Conservation (phyloP, 140 eudicot species). For the Oenanthe javanica region DNA sequence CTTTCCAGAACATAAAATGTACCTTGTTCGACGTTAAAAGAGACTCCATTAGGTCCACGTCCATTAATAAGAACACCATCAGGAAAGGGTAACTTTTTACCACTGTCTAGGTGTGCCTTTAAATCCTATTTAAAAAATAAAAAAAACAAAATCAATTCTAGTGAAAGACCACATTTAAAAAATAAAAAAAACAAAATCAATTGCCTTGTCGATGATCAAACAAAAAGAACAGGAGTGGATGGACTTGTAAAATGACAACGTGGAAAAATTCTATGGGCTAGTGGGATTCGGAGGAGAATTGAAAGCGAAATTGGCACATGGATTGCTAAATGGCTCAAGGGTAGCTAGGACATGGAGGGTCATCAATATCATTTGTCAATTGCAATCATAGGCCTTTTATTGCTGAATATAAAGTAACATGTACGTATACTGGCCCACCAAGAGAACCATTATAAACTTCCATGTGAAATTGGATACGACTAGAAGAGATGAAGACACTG, state of each 20-base stretch:
- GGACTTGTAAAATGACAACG: neutral
- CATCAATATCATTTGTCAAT: neutral
- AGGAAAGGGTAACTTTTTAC: constrained; percentile 70
- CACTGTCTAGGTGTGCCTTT: constrained; percentile 53
- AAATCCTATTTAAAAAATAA: constrained; percentile 32
- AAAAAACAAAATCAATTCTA: no score
- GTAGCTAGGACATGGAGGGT: neutral
- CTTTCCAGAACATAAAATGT: neutral
- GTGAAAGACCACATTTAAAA: neutral
- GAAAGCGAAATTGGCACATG: constrained; percentile 6
- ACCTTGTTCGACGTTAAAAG: constrained; percentile 79
- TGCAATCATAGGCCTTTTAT: neutral
- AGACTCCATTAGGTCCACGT: constrained; percentile 60
- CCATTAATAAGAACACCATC: constrained; percentile 89
- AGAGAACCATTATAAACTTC: neutral
- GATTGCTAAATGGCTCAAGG: neutral
- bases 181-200: neutral
- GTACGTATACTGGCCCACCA: neutral
- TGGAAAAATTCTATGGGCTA: neutral
- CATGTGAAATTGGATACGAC: neutral
- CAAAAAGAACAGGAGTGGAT: neutral
- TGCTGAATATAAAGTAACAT: neutral
- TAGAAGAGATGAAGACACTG: neutral
- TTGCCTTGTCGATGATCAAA: neutral
- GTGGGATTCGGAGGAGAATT: neutral